Base-by-base conservation (phyloP, 192 early-diverging fungal genomes). In the Diversispora eburnea region DNA sequence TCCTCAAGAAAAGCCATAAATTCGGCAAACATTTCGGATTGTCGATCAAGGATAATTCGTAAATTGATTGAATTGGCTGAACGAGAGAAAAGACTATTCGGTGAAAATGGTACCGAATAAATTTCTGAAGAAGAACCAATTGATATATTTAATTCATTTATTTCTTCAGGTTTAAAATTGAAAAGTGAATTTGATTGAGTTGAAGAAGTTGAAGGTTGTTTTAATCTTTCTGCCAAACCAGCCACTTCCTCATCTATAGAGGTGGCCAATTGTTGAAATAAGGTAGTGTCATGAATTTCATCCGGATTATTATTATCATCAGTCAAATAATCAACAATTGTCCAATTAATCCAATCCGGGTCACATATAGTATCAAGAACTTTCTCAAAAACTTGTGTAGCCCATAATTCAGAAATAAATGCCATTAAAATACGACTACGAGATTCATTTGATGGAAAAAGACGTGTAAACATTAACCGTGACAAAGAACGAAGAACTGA, bases 311-410 rank as follows among this genome's bases (percentile, higher is more conserved):
- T 58, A 10, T 74, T 45, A 5, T 54, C 51, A 56, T 74, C 75
- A 3, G 62, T 79, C 17, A 87, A 73, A 56, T 83, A 79, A 8
- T 84, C 77, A 10, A 87, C 81, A 20, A 87, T 85, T 25, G 76
- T 66, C 45, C 81, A 43, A 68, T 87, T 87, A 22, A 87, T 75
- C 59, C 76, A 85, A 56, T 87, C 86, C 3, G 86, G 84, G 56
- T 87, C 84, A 25, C 84, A 82, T 3, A 82, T 46, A 4, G 71
- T 79, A 43, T 82, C 76, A 10, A 87, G 68, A 8, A 78, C 75
- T 59, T 72, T 62, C n/a, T 82, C 81, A 52, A 87, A 77, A 49
- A 83, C 75, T 19, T 84, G 78, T 8, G 76, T 78, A 7, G 86
- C 78, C 67, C 85, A 78, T 22, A 87, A 74, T 55, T 85, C 86